phyloP scores from a whole-genome alignment of 1,284 basidiomycete species.

The Cryptococcus wingfieldii region DNA sequence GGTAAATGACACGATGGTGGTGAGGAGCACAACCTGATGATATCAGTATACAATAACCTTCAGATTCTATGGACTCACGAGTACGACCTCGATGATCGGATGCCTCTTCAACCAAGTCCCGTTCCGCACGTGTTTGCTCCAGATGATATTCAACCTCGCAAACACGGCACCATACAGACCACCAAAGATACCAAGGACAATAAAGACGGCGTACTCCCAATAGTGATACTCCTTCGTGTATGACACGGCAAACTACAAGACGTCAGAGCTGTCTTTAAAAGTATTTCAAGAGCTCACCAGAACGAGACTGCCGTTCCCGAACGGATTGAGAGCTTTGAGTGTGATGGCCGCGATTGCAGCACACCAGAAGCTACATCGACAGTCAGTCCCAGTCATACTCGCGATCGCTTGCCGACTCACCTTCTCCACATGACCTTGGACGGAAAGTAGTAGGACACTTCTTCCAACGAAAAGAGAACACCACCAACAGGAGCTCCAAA shows the following conservation, averaged over 20 bases:
- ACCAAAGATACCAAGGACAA: conserved; percentile 80
- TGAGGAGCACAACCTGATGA: conserved; percentile 67
- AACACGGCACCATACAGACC: conserved; percentile 91
- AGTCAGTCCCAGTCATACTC: background rate
- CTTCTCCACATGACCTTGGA: conserved; percentile 91
- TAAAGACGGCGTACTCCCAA: conserved; percentile 61
- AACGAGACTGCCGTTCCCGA: conserved; percentile 58
- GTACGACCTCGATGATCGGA: conserved; percentile 76
- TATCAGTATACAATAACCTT: background rate
- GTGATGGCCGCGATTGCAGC: conserved; percentile 90
- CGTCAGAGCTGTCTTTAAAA: background rate
- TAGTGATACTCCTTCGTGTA: conserved; percentile 48
- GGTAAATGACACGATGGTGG: conserved; percentile 72
- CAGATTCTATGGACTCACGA: conserved; percentile 56
- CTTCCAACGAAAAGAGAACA: conserved; percentile 85
- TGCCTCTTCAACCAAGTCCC: conserved; percentile 74
- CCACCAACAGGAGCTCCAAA: conserved; percentile 92
- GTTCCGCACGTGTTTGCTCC: conserved; percentile 76
- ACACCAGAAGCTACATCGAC: conserved; percentile 68
- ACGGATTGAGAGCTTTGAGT: conserved; percentile 84
- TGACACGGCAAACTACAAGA: conserved; percentile 38
- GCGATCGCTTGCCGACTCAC: conserved; percentile 47
- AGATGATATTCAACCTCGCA: conserved; percentile 76
- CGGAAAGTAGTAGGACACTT: conserved; percentile 94
- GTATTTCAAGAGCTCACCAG: conserved; percentile 30